Conservation (phyloP, 345 rosid genomes). For the Microcos paniculata region DNA sequence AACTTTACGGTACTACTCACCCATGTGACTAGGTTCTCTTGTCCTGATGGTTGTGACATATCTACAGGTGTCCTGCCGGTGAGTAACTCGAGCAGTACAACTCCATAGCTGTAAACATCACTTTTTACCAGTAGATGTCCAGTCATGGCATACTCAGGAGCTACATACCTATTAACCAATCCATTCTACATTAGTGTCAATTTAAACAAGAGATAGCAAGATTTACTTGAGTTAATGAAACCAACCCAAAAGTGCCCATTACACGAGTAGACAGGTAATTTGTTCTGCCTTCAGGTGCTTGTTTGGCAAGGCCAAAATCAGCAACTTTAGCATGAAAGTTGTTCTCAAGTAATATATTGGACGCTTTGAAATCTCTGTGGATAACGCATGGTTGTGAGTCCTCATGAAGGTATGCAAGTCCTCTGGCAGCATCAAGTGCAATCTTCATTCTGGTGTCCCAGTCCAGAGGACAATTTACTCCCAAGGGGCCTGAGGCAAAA, state of each 20-base stretch:
- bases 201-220: neutral
- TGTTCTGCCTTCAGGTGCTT: constrained; percentile 98
- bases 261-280: constrained; percentile 96
- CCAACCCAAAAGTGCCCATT: constrained; percentile 99
- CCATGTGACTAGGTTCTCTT: constrained; percentile 98
- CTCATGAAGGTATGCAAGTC: constrained; percentile 94
- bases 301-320: constrained; percentile 98
- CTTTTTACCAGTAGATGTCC: constrained; percentile 98
- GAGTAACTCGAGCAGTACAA: constrained; percentile 90
- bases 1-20: constrained; percentile 40
- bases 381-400: constrained; percentile 98
- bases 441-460: constrained; percentile 99
- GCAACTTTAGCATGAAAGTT: constrained; percentile 96
- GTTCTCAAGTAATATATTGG: constrained; percentile 94
- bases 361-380: constrained; percentile 98
- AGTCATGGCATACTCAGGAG: constrained; percentile 99
- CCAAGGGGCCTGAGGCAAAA: constrained; percentile 73
- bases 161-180: constrained; percentile 73
- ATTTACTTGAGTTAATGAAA: constrained; percentile 14
- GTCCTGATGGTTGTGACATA: constrained; percentile 98
- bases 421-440: constrained; percentile 99
- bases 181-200: constrained; percentile 1
- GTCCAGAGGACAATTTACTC: constrained; percentile 87
- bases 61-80: constrained; percentile 97
- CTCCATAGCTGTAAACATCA: constrained; percentile 98